phyloP scores from a whole-genome alignment of 805 yeast genomes.

The Kazachstania viticola region DNA sequence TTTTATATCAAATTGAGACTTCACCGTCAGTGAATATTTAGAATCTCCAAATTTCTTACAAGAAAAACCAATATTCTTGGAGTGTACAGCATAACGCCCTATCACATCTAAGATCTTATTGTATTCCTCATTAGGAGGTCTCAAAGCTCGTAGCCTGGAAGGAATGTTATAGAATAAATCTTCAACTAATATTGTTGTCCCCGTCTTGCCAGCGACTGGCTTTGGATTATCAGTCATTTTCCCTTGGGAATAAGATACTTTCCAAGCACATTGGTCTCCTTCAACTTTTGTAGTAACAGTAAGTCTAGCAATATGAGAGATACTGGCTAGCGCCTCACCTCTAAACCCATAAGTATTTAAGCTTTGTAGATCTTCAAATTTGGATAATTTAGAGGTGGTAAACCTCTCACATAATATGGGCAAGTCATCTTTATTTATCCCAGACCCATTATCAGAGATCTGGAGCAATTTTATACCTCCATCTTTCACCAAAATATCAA shows the following conservation, averaged over 20 bases:
- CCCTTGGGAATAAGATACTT: constrained; percentile 58
- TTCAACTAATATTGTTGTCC: constrained; percentile 78
- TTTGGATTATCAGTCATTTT: constrained; percentile 42
- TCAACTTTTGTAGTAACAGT: constrained; percentile 66
- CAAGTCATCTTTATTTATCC: constrained; percentile 64
- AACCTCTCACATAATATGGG: constrained; percentile 79
- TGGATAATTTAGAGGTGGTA: constrained; percentile 74
- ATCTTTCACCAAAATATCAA: constrained; percentile 77
- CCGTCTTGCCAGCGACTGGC: constrained; percentile 77
- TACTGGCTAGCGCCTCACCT: constrained; percentile 93
- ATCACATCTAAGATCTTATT: constrained; percentile 68
- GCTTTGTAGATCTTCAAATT: constrained; percentile 61
- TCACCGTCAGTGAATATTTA: constrained; percentile 49
- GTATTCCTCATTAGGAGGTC: constrained; percentile 62
- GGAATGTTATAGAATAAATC: constrained; percentile 86
- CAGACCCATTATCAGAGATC: constrained; percentile 81
- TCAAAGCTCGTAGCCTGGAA: constrained; percentile 57
- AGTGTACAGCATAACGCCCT: constrained; percentile 73
- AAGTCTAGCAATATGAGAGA: constrained; percentile 78
- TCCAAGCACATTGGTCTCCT: constrained; percentile 57
- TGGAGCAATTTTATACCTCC: constrained; percentile 86
- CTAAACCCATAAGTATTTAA: constrained; percentile 85
- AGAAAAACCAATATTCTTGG: constrained; percentile 55
- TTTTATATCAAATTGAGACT: constrained; percentile 36
- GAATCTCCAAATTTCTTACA: constrained; percentile 75